A percentile compares a stretch with the other conserved stretches of the same genome.
Evolutionary conservation across 169 alveolate genomes (phyloP).

Genomic region (Plasmodium yoelii): DNA sequence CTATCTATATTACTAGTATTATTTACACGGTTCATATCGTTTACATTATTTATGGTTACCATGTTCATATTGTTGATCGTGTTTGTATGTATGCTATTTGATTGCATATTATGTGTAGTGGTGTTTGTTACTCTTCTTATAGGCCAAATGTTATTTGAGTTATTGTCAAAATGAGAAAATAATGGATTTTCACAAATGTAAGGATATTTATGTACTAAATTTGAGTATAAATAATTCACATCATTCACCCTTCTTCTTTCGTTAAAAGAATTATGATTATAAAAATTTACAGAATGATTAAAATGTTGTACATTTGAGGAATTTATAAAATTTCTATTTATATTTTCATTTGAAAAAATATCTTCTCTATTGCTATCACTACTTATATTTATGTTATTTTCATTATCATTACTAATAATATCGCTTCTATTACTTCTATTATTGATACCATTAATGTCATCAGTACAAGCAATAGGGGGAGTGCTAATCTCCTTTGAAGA

Average conservation of each 20-base stretch:
- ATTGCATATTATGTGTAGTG: neutral
- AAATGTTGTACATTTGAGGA: neutral
- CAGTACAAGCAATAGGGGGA: neutral
- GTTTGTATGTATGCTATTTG: constrained; percentile 11
- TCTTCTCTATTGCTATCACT: constrained; percentile 6
- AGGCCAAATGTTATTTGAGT: constrained; percentile 45
- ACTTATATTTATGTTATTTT: constrained; percentile 6
- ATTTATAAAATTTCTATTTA: constrained; percentile 6
- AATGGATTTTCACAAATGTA: constrained; percentile 36
- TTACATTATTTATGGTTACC: constrained; percentile 6
- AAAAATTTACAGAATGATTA: constrained; percentile 1
- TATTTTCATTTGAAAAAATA: constrained; percentile 13
- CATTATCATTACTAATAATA: constrained; percentile 11
- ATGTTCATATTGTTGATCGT: neutral
- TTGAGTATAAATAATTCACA: constrained; percentile 27
- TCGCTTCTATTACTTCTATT: neutral
- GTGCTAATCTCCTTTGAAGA: neutral
- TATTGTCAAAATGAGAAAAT: constrained; percentile 66
- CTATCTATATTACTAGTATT: neutral
- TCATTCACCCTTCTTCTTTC: constrained; percentile 13
- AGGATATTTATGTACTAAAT: constrained; percentile 38
- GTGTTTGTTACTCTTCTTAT: constrained; percentile 52
- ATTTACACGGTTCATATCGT: neutral
- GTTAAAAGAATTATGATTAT: constrained; percentile 10
- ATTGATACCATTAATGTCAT: neutral